Percentiles rank a stretch among this genome's conserved stretches.
phyloP scores from a whole-genome alignment of 2,329 filamentous ascomycete genomes.

The Chaetomiaceae sp. region DNA sequence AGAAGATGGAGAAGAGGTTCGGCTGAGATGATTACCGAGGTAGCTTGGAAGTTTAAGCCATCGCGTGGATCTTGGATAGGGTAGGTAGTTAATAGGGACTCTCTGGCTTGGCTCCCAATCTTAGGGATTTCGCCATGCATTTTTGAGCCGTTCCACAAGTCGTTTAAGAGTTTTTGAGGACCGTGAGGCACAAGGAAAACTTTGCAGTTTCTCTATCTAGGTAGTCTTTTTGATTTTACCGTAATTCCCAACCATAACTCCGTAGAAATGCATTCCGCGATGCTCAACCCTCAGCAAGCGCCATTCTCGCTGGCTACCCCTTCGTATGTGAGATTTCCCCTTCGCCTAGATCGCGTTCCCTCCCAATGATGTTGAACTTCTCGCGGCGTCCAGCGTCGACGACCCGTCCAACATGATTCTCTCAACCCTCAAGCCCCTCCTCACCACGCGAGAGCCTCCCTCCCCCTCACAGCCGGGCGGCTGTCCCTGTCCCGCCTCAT shows the following conservation, averaged over 20 bases:
- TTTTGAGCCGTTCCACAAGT: no score
- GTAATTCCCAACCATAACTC: neutral
- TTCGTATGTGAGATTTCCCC: no score
- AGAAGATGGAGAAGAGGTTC: slow-evolving; percentile 75
- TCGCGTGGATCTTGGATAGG: no score
- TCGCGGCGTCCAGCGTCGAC: slow-evolving; percentile 1
- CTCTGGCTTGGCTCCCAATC: no score
- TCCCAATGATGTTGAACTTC: neutral
- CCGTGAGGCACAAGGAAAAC: neutral
- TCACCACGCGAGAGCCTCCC: slow-evolving; percentile 28
- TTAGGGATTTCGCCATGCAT: no score
- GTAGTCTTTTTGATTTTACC: neutral
- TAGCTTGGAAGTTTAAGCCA: neutral
- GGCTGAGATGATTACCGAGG: slow-evolving; percentile 32
- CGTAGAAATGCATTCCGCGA: slow-evolving; percentile 2
- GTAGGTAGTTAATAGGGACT: neutral
- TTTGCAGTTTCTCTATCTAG: slow-evolving; percentile 8
- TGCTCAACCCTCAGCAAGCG: no score
- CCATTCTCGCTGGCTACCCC: no score
- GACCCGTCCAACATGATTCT: neutral
- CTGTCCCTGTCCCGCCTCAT: slow-evolving; percentile 12
- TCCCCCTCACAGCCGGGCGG: slow-evolving; percentile 13
- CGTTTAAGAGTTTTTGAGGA: neutral
- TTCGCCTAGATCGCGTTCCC: neutral
- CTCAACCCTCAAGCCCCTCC: neutral